A percentile compares a stretch with the other conserved stretches of the same genome.
Evolutionary conservation across 352 stramenopile genomes (phyloP).

Genomic region (Peronospora farinosa): DNA sequence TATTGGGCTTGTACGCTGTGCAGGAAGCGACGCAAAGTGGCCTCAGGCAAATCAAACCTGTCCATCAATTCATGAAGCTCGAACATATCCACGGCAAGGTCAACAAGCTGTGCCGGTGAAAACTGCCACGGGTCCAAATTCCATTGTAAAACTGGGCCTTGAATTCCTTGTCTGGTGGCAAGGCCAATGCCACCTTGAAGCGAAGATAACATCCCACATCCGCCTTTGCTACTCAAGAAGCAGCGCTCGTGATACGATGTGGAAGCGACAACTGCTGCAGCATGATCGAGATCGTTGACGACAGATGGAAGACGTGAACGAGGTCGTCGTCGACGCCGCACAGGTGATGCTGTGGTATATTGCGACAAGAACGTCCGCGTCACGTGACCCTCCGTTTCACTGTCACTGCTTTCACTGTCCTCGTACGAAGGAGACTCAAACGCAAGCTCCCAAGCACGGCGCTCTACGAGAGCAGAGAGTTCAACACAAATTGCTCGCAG

Average conservation of each 20-base stretch:
- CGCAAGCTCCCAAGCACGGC: constrained; percentile 63
- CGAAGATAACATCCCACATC: constrained; percentile 12
- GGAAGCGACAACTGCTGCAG: constrained; percentile 29
- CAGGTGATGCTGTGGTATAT: constrained; percentile 54
- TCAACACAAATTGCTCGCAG: constrained; percentile 59
- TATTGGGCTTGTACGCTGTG: constrained; percentile 67
- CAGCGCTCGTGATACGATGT: constrained; percentile 36
- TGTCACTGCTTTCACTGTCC: constrained; percentile 40
- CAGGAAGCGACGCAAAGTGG: constrained; percentile 63
- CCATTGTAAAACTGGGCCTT: constrained; percentile 34
- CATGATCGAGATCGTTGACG: constrained; percentile 31
- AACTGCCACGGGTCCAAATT: constrained; percentile 58
- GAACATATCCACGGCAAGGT: constrained; percentile 68
- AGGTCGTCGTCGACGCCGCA: constrained; percentile 24
- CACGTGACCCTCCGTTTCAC: constrained; percentile 32
- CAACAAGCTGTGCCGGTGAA: constrained; percentile 55
- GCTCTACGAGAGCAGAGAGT: constrained; percentile 55
- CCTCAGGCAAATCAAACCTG: constrained; percentile 44
- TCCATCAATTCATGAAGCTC: constrained; percentile 58
- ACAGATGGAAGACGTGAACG: constrained; percentile 27
- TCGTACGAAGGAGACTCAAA: constrained; percentile 51
- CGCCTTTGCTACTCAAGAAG: constrained; percentile 26
- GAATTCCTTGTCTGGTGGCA: constrained; percentile 6
- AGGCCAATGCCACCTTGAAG: constrained; percentile 11
- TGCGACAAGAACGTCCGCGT: constrained; percentile 70